These are phyloP conservation scores for Periconia sp. DNA, from an alignment of 2,329 filamentous ascomycete species.

Conservation along the genomic window DNA sequence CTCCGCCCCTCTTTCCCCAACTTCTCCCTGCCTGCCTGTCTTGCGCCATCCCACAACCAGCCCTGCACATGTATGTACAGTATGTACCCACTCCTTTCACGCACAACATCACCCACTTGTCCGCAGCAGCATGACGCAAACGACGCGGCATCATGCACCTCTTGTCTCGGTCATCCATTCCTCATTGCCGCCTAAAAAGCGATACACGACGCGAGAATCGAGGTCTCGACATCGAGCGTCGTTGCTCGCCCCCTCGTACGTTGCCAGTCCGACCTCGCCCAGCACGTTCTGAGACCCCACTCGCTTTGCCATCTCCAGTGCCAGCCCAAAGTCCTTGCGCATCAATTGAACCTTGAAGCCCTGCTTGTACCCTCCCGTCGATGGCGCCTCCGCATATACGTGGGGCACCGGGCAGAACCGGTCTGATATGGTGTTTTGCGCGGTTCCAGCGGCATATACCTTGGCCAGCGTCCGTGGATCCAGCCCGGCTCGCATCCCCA, in stretches of 20 bases:
- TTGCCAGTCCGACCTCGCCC: conserved; percentile 52
- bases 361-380: conserved; percentile 52
- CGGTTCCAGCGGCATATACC: conserved; percentile 55
- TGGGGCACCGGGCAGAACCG: conserved; percentile 56
- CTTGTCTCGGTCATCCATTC: conserved; percentile 45
- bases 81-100: conserved; percentile 23
- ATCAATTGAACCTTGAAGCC: conserved; percentile 64
- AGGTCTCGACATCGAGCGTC: conserved; percentile 56
- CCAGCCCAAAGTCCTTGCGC: conserved; percentile 61
- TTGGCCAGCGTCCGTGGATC: conserved; percentile 56
- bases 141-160: conserved; percentile 7
- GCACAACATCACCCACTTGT: conserved; percentile 19
- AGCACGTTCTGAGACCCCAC: conserved; percentile 55
- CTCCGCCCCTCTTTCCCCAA: no score
- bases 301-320: conserved; percentile 56
- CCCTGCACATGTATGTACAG: no score
- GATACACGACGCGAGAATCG: conserved; percentile 61
- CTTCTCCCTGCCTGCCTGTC: no score
- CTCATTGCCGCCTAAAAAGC: conserved; percentile 57
- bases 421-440: conserved; percentile 56
- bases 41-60: no score
- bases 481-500: conserved; percentile 61
- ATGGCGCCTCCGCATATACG: conserved; percentile 51
- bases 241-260: conserved; percentile 55
- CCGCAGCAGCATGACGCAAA: background rate